Base-by-base conservation (phyloP, 164 flowering plant species). In the Liquidambar formosana region DNA sequence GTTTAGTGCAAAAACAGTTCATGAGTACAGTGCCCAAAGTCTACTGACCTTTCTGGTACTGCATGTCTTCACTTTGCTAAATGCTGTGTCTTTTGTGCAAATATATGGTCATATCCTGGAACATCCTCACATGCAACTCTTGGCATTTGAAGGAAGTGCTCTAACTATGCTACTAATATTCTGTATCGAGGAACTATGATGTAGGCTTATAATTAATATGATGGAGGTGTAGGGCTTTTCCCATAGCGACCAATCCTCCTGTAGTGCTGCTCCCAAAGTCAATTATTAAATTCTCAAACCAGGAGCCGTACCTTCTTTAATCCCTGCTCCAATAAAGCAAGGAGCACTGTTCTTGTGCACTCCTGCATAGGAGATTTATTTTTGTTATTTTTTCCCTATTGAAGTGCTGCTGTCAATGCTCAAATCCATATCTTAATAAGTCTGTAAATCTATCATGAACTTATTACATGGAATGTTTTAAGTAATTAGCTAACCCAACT, bases 1-100 rank as follows among this genome's bases (percentile, higher is more conserved):
- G 77, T 95, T 95, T 69, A 95, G 99, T 84, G 98, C 99, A 64
- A 95, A 91, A 76, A 95, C 99, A 64, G 73, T 91, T 77, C 98
- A 89, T 61, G 99, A 95, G 83, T 95, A 76, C 71, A 95, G 98
- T 76, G 97, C 98, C 12, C 93, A 90, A 73, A 89, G 91, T 79
- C 82, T 95, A 67, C 79, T 95, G 66, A 89, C 94, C 52, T 95
- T 95, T 76, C 79, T 95, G 97, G 99, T 95, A 92, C 16, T 59
- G 44, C 45, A 33, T 64, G 46, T 68, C 33, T 66, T 62, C 26
- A 12, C 60, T 45, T 61, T 43, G 45, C 53, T 21, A 48, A 10
- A 22, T 43, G 28, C 22, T 61, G 13, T 58, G 19, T 45, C 9
- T 53, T 3, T 12, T 62, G 21, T 22, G 38, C 41, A 14, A 38